Percentiles rank a stretch among this genome's conserved stretches.
Conservation (phyloP, 169 alveolate species). For the Plasmodium yoelii region DNA sequence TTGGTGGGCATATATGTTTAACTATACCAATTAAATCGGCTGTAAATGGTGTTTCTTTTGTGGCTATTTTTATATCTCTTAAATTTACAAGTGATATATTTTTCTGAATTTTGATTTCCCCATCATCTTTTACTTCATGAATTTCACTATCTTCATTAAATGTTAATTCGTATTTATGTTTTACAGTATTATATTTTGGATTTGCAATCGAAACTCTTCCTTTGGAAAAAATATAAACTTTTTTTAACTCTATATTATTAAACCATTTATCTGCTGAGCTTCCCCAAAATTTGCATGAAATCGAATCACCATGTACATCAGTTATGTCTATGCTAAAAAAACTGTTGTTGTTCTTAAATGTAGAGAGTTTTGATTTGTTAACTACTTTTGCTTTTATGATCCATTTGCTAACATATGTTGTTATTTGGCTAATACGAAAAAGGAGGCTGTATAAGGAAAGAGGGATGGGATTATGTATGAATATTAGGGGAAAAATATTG, state of each 20-base stretch:
- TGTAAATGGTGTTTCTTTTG: constrained; percentile 79
- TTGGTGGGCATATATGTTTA: constrained; percentile 69
- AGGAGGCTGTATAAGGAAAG: constrained; percentile 31
- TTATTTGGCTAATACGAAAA: constrained; percentile 81
- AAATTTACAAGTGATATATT: constrained; percentile 73
- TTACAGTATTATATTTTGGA: constrained; percentile 81
- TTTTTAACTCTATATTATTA: constrained; percentile 78
- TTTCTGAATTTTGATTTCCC: constrained; percentile 80
- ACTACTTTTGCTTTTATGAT: constrained; percentile 82
- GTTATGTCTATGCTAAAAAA: constrained; percentile 80
- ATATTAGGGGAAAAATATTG: background rate
- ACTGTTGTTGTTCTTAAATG: constrained; percentile 80
- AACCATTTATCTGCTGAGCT: constrained; percentile 84
- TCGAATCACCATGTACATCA: constrained; percentile 85
- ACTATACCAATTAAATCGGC: constrained; percentile 83
- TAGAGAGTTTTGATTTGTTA: constrained; percentile 81
- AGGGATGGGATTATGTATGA: background rate
- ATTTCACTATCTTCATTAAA: constrained; percentile 80
- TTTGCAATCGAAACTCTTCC: constrained; percentile 83
- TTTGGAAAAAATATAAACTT: constrained; percentile 82
- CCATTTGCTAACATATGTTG: constrained; percentile 86
- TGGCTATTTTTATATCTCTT: constrained; percentile 83
- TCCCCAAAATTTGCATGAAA: constrained; percentile 85
- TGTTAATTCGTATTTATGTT: constrained; percentile 83
- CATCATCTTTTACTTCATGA: constrained; percentile 82